Base-by-base conservation (phyloP, 2,329 filamentous ascomycete genomes). In the Camillea tinctor region DNA sequence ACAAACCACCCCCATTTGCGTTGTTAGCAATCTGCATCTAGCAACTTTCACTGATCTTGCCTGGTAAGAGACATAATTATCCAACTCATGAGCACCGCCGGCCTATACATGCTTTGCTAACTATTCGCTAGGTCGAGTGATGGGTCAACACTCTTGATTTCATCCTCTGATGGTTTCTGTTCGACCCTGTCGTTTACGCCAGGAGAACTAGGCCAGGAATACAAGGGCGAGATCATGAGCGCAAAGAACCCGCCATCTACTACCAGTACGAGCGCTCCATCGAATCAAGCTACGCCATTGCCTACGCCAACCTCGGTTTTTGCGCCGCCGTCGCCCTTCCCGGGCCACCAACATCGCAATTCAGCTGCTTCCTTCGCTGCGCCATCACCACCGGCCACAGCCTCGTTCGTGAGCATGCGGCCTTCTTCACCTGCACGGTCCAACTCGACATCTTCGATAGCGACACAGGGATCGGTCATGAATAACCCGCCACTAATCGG, bases 81-180 rank as follows among this genome's bases (percentile, higher is more conserved):
- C 22, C 44, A 24, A 44, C 26, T 11, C 51, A 20, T n/a, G 26
- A 30, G 26, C 26, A 30, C 26, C 7, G 13, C 26, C 13, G 5
- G 17, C 6, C 6, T 15, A 30, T 17, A 17, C 30, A 1, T 54
- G 40, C 50, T 20, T 30, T 11, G 58, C 69, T 76, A 68, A 79
- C 69, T 59, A 52, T 64, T 72, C 59, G 44, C 22, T 63, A 91
- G 89, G 89, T 90, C 90, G 1, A 87, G 82, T 64, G 90, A 93
- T 74, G 90, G 90, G 13, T 81, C 86, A 50, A 93, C 89, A 1
- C 80, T 99, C 21, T 82, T 99, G 54, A 96, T 99, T 79, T 95
- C 93, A n/a, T 99, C 95, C 0, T 97, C 95, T 0, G 95, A 99
- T 74, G 95, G 95, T 0, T 99, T 98, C 79, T 99, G 95, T 74